Conservation (phyloP, 345 rosid species). For the Eucalyptus tenuipes region DNA sequence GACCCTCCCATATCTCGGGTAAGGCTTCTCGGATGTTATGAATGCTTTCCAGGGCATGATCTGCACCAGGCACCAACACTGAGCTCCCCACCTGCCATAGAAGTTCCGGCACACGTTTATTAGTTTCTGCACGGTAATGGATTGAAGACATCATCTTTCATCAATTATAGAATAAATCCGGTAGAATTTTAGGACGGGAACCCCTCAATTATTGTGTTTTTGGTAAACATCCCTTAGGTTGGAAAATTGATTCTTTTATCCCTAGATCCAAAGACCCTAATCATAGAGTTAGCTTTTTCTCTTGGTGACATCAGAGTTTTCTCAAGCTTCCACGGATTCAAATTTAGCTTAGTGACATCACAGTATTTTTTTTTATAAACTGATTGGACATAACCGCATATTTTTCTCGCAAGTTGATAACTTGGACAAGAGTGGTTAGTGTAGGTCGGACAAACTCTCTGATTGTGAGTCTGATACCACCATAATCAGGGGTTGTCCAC, state of each 20-base stretch:
- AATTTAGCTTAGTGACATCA: neutral
- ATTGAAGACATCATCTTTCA: neutral
- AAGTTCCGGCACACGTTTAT: neutral
- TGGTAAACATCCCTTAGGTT: neutral
- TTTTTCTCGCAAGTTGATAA: neutral
- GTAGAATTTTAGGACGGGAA: neutral
- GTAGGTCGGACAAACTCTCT: neutral
- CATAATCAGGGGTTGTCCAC: neutral
- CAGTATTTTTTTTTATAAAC: neutral
- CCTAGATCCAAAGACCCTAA: neutral
- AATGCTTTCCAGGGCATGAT: constrained; percentile 60
- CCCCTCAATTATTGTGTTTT: neutral
- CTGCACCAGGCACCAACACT: constrained; percentile 57
- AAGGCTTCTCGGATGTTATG: constrained; percentile 81
- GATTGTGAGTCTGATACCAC: neutral
- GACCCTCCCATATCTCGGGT: constrained; percentile 63
- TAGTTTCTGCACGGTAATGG: neutral
- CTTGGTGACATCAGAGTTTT: neutral
- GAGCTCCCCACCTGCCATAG: constrained; percentile 63
- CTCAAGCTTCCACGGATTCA: neutral
- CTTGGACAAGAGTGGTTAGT: neutral
- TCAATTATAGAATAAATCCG: neutral
- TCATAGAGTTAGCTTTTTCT: neutral
- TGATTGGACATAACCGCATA: neutral
- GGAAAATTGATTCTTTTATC: neutral